phyloP scores from a whole-genome alignment of 148 eudicot species.

The Arbutus unedo region DNA sequence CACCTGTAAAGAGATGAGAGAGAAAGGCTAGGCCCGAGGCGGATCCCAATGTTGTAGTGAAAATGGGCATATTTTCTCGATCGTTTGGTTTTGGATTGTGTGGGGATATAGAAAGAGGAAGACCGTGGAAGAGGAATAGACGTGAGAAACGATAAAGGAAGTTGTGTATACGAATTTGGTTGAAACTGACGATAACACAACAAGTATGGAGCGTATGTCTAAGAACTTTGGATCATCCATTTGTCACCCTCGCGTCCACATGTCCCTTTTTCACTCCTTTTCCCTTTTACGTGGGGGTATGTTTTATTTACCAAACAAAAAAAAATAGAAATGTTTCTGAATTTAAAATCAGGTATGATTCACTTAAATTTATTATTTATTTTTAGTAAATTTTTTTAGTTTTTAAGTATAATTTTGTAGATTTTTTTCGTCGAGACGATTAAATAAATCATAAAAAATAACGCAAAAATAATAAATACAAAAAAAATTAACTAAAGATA shows the following conservation, averaged over 20 bases:
- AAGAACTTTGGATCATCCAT: constrained; percentile 5
- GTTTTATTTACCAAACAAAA: too few species aligned
- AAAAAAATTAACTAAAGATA: too few species aligned
- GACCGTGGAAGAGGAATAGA: background rate
- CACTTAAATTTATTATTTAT: too few species aligned
- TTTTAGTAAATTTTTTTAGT: too few species aligned
- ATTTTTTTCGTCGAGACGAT: too few species aligned
- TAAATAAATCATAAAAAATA: too few species aligned
- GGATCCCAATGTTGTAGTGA: constrained; percentile 48
- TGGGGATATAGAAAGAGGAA: background rate
- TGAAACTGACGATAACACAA: background rate
- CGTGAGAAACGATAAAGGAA: background rate
- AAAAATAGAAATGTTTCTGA: too few species aligned
- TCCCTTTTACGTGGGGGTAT: too few species aligned
- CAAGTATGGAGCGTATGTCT: too few species aligned
- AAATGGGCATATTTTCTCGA: constrained; percentile 38
- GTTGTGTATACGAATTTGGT: background rate
- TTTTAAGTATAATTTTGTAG: too few species aligned
- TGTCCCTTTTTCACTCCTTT: background rate
- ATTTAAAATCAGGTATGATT: too few species aligned
- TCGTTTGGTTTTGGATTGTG: constrained; percentile 1
- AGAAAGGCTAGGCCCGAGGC: constrained; percentile 31
- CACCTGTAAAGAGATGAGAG: constrained; percentile 27
- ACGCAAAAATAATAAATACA: too few species aligned
- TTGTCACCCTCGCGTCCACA: constrained; percentile 38